These are phyloP conservation scores for Penicillium malachiteum DNA, from an alignment of 495 filamentous ascomycete genomes.

Conservation along the genomic window DNA sequence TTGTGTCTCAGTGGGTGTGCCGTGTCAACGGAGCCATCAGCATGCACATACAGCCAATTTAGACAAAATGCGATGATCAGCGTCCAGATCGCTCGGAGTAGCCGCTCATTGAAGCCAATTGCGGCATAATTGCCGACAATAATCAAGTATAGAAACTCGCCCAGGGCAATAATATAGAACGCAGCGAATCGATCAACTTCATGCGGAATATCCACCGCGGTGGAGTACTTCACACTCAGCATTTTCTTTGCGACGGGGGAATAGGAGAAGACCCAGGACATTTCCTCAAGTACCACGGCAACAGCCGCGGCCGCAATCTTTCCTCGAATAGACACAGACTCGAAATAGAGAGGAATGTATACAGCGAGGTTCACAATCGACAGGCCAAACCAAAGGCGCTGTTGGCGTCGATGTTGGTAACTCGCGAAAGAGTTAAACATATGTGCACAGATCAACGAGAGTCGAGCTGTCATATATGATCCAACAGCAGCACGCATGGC, in stretches of 20 bases:
- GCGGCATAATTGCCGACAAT: constrained; percentile 39
- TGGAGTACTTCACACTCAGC: constrained; percentile 34
- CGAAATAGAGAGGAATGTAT: constrained; percentile 40
- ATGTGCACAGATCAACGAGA: constrained; percentile 26
- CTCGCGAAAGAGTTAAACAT: constrained; percentile 37
- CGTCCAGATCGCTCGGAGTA: constrained; percentile 41
- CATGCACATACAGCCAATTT: constrained; percentile 44
- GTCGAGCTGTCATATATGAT: constrained; percentile 37
- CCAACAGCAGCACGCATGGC: constrained; percentile 42
- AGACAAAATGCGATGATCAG: constrained; percentile 47
- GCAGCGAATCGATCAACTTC: constrained; percentile 48
- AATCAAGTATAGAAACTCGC: constrained; percentile 47
- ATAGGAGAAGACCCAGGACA: constrained; percentile 34
- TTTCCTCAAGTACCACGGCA: constrained; percentile 34
- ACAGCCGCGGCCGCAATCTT: constrained; percentile 42
- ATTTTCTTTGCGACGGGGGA: constrained; percentile 33
- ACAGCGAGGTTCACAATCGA: constrained; percentile 31
- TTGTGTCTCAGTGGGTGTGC: constrained; percentile 37
- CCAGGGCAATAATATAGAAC: constrained; percentile 51
- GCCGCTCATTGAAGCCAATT: constrained; percentile 35
- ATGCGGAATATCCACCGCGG: constrained; percentile 45
- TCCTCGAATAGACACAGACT: constrained; percentile 30
- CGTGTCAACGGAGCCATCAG: constrained; percentile 33
- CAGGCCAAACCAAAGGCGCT: constrained; percentile 33
- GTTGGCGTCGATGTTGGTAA: constrained; percentile 39